Conservation (phyloP, 1,139 yeast species). For the Scheffersomyces lignicola region DNA sequence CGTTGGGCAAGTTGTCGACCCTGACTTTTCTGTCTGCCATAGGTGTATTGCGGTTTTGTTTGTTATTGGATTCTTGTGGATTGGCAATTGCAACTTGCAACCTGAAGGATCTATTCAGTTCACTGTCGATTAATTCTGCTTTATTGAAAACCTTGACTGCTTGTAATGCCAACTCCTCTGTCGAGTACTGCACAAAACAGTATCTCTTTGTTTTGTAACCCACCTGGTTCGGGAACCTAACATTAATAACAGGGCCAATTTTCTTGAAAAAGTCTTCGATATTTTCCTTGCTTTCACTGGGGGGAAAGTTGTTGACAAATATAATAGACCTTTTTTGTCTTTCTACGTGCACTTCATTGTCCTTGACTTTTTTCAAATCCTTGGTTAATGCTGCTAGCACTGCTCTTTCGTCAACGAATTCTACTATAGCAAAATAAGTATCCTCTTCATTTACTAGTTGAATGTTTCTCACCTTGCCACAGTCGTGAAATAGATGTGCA, state of each 20-base stretch:
- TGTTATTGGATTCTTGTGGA: constrained; percentile 8
- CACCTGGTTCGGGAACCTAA: constrained; percentile 68
- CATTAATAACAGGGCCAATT: constrained; percentile 49
- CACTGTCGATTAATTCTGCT: constrained; percentile 21
- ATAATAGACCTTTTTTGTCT: constrained; percentile 49
- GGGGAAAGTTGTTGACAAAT: constrained; percentile 76
- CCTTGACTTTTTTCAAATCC: constrained; percentile 48
- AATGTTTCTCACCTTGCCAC: constrained; percentile 51
- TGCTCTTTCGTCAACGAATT: constrained; percentile 51
- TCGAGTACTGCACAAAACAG: constrained; percentile 67
- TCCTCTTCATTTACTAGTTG: constrained; percentile 22
- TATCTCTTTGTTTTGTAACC: constrained; percentile 62
- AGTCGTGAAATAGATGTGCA: constrained; percentile 50
- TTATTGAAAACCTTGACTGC: constrained; percentile 52
- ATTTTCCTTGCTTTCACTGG: constrained; percentile 43
- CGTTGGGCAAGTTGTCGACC: constrained; percentile 71
- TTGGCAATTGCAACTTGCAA: constrained; percentile 60
- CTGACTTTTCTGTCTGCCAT: constrained; percentile 37
- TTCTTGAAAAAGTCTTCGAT: constrained; percentile 43
- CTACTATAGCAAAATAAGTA: constrained; percentile 46
- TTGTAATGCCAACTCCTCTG: constrained; percentile 42
- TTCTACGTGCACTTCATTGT: constrained; percentile 43
- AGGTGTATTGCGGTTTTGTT: constrained; percentile 10
- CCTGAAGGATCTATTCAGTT: constrained; percentile 21
- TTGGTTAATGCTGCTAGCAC: constrained; percentile 63